Evolutionary conservation across 257 asterid species (phyloP).

Genomic region (Cynanchum wilfordii): DNA sequence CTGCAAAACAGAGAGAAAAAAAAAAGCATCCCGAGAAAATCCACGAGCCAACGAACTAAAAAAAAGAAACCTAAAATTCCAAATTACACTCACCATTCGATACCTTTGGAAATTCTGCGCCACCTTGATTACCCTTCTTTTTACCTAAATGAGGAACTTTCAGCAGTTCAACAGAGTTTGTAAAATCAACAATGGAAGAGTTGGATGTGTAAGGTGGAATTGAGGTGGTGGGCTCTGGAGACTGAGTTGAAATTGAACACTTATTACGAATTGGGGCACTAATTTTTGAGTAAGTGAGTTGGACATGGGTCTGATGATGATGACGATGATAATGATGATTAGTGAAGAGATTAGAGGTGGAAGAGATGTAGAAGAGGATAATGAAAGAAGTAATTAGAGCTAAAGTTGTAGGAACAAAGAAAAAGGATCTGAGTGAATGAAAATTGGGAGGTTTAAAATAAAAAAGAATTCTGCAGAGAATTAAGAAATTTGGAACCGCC

Average conservation of each 20-base stretch:
- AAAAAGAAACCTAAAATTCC: not conserved
- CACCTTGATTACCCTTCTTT: slow-evolving; percentile 5
- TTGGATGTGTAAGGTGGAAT: slow-evolving; percentile 23
- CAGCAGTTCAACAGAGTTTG: slow-evolving; percentile 15
- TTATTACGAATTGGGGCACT: slow-evolving; percentile 8
- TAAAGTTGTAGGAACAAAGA: slow-evolving; percentile 57
- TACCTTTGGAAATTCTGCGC: not conserved
- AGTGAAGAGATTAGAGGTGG: slow-evolving; percentile 53
- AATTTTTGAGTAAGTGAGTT: slow-evolving; percentile 19
- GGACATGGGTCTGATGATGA: slow-evolving; percentile 23
- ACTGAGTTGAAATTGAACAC: not conserved
- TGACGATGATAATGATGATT: slow-evolving; percentile 24
- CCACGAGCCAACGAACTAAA: not conserved
- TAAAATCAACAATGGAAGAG: slow-evolving; percentile 16
- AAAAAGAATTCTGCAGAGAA: slow-evolving; percentile 42
- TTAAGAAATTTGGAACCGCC: slow-evolving; percentile 39
- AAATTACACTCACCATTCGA: slow-evolving; percentile 10
- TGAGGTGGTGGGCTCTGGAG: slow-evolving; percentile 13
- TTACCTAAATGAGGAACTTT: slow-evolving; percentile 17
- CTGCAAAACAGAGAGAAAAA: not conserved
- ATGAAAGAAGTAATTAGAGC: slow-evolving; percentile 61
- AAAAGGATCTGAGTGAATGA: slow-evolving; percentile 35
- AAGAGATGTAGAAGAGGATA: slow-evolving; percentile 57
- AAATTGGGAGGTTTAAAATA: slow-evolving; percentile 36
- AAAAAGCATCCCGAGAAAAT: not conserved